Evolutionary conservation across 768 basidiomycete genomes (phyloP).

Genomic region (Tulasnella sp.): DNA sequence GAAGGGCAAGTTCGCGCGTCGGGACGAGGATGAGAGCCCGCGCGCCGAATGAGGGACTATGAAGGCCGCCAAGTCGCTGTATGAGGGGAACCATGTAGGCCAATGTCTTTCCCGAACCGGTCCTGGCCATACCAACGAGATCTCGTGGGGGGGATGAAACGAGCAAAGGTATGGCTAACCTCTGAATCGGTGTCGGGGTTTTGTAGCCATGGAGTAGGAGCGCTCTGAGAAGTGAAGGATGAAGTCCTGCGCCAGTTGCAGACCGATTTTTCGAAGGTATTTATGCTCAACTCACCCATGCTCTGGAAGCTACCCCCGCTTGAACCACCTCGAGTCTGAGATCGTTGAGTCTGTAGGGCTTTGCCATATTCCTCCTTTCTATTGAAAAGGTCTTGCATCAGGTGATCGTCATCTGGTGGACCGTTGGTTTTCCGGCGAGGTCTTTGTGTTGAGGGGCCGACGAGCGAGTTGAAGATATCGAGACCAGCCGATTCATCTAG

Average conservation of each 20-base stretch:
- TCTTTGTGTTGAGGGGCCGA: slow-evolving; percentile 21
- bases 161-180: slow-evolving; percentile 75
- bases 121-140: slow-evolving; percentile 96
- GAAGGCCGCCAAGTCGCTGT: slow-evolving; percentile 71
- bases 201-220: slow-evolving; percentile 88
- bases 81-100: slow-evolving; percentile 91
- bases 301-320: slow-evolving; percentile 94
- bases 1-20: slow-evolving; percentile 86
- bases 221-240: slow-evolving; percentile 71
- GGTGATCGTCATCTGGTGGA: slow-evolving; percentile 19
- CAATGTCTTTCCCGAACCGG: slow-evolving; percentile 94
- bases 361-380: slow-evolving; percentile 65
- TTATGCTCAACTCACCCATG: slow-evolving; percentile 57
- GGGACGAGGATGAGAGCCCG: slow-evolving; percentile 84
- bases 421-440: neutral
- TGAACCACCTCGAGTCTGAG: slow-evolving; percentile 57
- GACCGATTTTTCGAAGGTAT: neutral
- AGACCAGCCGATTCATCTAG: slow-evolving; percentile 19
- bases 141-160: slow-evolving; percentile 77
- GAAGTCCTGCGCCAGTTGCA: slow-evolving; percentile 45
- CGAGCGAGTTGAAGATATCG: slow-evolving; percentile 54
- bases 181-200: slow-evolving; percentile 93
- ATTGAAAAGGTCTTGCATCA: slow-evolving; percentile 57
- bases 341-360: slow-evolving; percentile 39
- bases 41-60: slow-evolving; percentile 69